Evolutionary conservation across 2,329 filamentous ascomycete species (phyloP).

Genomic region (Diaporthe sp.): DNA sequence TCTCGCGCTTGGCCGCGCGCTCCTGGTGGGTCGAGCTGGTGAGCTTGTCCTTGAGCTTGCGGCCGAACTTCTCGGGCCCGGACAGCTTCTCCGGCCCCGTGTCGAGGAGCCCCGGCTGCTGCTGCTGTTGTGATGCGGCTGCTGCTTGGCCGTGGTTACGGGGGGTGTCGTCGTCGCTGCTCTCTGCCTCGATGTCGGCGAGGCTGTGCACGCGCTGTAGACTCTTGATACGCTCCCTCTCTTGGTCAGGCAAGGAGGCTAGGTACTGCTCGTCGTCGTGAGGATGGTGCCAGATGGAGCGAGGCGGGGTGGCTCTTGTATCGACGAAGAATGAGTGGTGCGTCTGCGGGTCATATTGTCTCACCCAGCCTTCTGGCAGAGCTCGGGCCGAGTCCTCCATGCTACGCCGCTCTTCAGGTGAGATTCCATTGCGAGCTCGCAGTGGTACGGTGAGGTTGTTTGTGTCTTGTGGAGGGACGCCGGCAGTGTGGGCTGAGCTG

Average conservation of each 20-base stretch:
- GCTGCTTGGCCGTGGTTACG: slow-evolving; percentile 47
- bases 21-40: slow-evolving; percentile 70
- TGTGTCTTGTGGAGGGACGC: slow-evolving; percentile 19
- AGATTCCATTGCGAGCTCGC: slow-evolving; percentile 64
- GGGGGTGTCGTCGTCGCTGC: slow-evolving; percentile 60
- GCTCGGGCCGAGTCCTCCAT: slow-evolving; percentile 73
- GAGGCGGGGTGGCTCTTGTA: slow-evolving; percentile 65
- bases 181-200: slow-evolving; percentile 46
- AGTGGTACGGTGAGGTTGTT: slow-evolving; percentile 20
- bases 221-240: slow-evolving; percentile 61
- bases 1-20: slow-evolving; percentile 60
- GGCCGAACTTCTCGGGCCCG: slow-evolving; percentile 57
- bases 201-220: slow-evolving; percentile 31
- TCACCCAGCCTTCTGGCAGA: slow-evolving; percentile 69
- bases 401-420: slow-evolving; percentile 63
- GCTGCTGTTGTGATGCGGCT: not conserved
- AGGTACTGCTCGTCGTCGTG: slow-evolving; percentile 71
- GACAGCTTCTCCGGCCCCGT: slow-evolving; percentile 33
- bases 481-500: not conserved
- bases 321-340: slow-evolving; percentile 76
- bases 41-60: slow-evolving; percentile 71
- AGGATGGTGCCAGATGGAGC: slow-evolving; percentile 73
- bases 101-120: slow-evolving; percentile 26
- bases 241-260: slow-evolving; percentile 59
- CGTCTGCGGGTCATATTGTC: slow-evolving; percentile 66